Base-by-base conservation (phyloP, 1,284 basidiomycete genomes). In the Cutaneotrichosporon arboriforme region DNA sequence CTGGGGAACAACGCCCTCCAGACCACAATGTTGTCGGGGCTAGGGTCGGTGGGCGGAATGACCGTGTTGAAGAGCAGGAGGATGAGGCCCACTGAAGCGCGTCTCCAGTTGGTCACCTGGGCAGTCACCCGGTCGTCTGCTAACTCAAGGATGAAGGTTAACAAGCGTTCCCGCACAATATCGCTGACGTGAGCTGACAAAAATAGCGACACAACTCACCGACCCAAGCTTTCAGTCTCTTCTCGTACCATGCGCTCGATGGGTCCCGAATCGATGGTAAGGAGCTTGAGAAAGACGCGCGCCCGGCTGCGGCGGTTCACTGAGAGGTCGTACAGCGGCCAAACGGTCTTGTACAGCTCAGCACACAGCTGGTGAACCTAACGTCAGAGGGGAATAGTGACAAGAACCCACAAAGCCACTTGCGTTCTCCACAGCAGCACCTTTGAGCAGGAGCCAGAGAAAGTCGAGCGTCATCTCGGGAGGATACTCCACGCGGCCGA, bases 361-460 rank as follows among this genome's bases (percentile, higher is more conserved):
- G 49, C 54, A 50, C 52, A 63, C 45, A 61, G 46, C 14, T 58
- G 51, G 52, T 65, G 56, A 18, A 65, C 39, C 59, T 61, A 33
- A 14, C 18, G 33, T 53, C 40, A 44, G 48, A 35, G 15, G 4
- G 38, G 12, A 13, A 35, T 12, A 17, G 39, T 18, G 9, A 2
- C 15, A 4, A 20, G 8, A 13, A 58, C 64, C 53, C 37, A 72
- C 60, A 43, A 67, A 70, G 4, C 65, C 68, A 18, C 64, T 64
- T 0, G 62, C 50, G 33, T 71, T 67, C 8, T 60, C 57, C 1
- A 60, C 61, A 1, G 47, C 47, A 0, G 52, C 43, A 0, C 65
- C 59, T 43, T 61, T 64, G n/a, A 67, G 59, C 10, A 73, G 52
- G 4, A 73, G 54, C 69, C 68, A 73, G 26, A 70, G 23, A 41